phyloP scores from a whole-genome alignment of 1,284 basidiomycete genomes.

The Moniliophthora roreri region DNA sequence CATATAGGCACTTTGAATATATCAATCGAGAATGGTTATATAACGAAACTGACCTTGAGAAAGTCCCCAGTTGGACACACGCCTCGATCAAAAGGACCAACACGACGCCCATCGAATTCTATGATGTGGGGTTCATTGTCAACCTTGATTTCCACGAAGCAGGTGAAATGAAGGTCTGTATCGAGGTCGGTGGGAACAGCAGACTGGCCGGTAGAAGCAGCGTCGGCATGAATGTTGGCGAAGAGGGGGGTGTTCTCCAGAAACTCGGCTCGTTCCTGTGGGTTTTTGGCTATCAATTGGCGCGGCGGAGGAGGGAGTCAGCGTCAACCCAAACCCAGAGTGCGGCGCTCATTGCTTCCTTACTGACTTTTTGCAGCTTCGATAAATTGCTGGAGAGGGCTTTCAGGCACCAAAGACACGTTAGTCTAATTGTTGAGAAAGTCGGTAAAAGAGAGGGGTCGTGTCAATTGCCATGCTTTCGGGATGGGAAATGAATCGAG shows the following conservation, averaged over 20 bases:
- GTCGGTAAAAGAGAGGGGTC: neutral
- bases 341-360: no score
- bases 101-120: constrained; percentile 80
- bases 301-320: neutral
- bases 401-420: constrained; percentile 52
- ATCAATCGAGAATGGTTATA: constrained; percentile 2
- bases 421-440: constrained; percentile 42
- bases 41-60: constrained; percentile 44
- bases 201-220: constrained; percentile 71
- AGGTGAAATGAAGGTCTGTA: constrained; percentile 83
- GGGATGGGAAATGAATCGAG: constrained; percentile 4
- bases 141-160: constrained; percentile 54
- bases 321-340: neutral
- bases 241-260: constrained; percentile 79
- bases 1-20: neutral
- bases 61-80: constrained; percentile 49
- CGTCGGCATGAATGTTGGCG: constrained; percentile 69
- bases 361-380: constrained; percentile 57
- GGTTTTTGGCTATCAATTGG: constrained; percentile 52
- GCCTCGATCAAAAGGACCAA: constrained; percentile 80
- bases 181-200: constrained; percentile 51
- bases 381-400: constrained; percentile 65
- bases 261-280: constrained; percentile 70
- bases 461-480: neutral
- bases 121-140: constrained; percentile 39